These are phyloP conservation scores for Pseudogymnoascus sp. DNA, from an alignment of 2,329 filamentous ascomycete genomes.

Conservation along the genomic window DNA sequence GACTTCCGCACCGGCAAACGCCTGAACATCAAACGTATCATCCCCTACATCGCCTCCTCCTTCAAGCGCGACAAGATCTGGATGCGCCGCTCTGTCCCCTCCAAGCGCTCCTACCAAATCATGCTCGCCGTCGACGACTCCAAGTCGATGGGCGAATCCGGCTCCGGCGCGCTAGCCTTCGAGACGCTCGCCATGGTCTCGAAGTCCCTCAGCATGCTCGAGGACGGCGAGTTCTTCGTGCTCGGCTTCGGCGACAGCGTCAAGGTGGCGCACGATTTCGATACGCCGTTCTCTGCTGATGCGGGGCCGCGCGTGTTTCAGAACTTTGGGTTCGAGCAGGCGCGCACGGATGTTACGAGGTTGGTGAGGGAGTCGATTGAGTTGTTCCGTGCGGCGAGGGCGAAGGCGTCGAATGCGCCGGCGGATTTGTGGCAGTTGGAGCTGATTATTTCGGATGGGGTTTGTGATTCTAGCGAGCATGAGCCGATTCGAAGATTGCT, in stretches of 20 bases:
- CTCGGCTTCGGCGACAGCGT: constrained; percentile 82
- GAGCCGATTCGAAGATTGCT: constrained; percentile 76
- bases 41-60: constrained; percentile 94
- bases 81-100: constrained; percentile 90
- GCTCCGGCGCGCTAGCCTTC: constrained; percentile 74
- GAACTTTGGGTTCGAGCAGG: constrained; percentile 78
- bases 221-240: constrained; percentile 88
- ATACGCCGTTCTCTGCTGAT: constrained; percentile 71
- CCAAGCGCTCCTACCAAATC: constrained; percentile 93
- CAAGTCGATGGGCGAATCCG: constrained; percentile 80
- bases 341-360: constrained; percentile 75
- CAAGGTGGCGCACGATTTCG: constrained; percentile 79
- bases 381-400: constrained; percentile 71
- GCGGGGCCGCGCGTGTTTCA: constrained; percentile 79
- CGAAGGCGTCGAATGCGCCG: constrained; percentile 41
- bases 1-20: constrained; percentile 97
- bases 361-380: constrained; percentile 73
- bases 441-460: constrained; percentile 86
- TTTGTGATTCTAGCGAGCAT: constrained; percentile 77
- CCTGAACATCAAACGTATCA: constrained; percentile 98
- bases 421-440: constrained; percentile 90
- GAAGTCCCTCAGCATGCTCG: constrained; percentile 81
- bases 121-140: constrained; percentile 96
- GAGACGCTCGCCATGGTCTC: constrained; percentile 91
- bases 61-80: constrained; percentile 99